These are phyloP conservation scores for Talaromyces adpressus DNA, from an alignment of 495 filamentous ascomycete species.

Conservation along the genomic window DNA sequence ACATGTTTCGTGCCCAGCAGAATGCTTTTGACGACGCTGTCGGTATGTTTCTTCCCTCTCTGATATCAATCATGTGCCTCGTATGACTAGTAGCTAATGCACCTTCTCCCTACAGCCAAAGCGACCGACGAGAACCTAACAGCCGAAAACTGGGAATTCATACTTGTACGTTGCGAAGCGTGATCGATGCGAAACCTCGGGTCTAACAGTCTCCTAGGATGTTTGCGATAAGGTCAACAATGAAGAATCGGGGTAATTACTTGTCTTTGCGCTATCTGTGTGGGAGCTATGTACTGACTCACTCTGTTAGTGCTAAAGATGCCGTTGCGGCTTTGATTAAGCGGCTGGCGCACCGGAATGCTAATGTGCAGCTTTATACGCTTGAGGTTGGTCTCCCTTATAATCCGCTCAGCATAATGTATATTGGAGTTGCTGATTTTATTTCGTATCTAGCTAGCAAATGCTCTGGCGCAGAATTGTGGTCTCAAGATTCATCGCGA, in stretches of 20 bases:
- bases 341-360: conserved; percentile 90
- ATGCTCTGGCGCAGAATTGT: conserved; percentile 93
- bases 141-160: conserved; percentile 96
- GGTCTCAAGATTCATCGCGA: conserved; percentile 87
- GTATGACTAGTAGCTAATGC: not conserved
- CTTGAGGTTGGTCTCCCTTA: conserved; percentile 63
- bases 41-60: conserved; percentile 46
- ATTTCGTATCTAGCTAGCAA: conserved; percentile 53
- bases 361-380: conserved; percentile 98
- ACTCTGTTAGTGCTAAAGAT: conserved; percentile 63
- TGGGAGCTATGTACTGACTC: conserved; percentile 13
- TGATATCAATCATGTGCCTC: not conserved
- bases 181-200: not conserved
- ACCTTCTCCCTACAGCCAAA: conserved; percentile 58
- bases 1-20: conserved; percentile 76
- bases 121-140: conserved; percentile 98
- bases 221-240: conserved; percentile 85
- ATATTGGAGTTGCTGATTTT: not conserved
- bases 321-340: conserved; percentile 93
- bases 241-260: conserved; percentile 51
- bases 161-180: conserved; percentile 52
- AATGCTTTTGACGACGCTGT: conserved; percentile 78
- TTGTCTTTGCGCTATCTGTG: not conserved
- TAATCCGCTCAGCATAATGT: not conserved
- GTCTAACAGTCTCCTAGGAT: conserved; percentile 47